Conservation (phyloP, 768 basidiomycete species). For the Suillus plorans region DNA sequence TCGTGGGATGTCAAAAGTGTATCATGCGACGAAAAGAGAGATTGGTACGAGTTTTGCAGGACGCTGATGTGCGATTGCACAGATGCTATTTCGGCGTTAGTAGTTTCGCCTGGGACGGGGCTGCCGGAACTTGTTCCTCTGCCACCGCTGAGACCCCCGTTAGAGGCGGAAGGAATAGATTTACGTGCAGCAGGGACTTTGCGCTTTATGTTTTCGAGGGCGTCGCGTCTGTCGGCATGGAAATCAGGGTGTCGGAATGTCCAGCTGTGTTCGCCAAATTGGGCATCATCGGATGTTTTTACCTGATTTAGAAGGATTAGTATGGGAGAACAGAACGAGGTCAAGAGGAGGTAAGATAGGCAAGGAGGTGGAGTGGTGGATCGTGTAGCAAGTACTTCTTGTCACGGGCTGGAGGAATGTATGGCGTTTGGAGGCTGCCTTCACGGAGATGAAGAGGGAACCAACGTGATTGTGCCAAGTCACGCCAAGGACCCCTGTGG, state of each 20-base stretch:
- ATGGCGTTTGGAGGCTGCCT: not conserved
- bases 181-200: conserved; percentile 46
- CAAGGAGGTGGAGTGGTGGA: not conserved
- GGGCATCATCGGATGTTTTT: conserved; percentile 82
- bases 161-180: conserved; percentile 22
- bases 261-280: conserved; percentile 62
- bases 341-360: not conserved
- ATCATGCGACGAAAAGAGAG: conserved; percentile 27
- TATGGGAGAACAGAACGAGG: not conserved
- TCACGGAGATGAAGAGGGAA: not conserved
- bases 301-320: conserved; percentile 37
- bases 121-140: conserved; percentile 2
- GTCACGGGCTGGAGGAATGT: not conserved
- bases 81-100: conserved; percentile 23
- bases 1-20: conserved; percentile 30
- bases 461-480: not conserved
- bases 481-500: not conserved
- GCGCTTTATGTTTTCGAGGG: conserved; percentile 66
- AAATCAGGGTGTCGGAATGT: conserved; percentile 56
- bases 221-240: conserved; percentile 50
- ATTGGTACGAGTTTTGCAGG: conserved; percentile 29
- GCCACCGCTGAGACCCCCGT: conserved; percentile 2
- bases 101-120: conserved; percentile 10
- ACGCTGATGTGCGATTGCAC: conserved; percentile 28
- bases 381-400: not conserved